phyloP scores from a whole-genome alignment of 2,329 filamentous ascomycete genomes.

The Cephalotrichum gorgonifer region DNA sequence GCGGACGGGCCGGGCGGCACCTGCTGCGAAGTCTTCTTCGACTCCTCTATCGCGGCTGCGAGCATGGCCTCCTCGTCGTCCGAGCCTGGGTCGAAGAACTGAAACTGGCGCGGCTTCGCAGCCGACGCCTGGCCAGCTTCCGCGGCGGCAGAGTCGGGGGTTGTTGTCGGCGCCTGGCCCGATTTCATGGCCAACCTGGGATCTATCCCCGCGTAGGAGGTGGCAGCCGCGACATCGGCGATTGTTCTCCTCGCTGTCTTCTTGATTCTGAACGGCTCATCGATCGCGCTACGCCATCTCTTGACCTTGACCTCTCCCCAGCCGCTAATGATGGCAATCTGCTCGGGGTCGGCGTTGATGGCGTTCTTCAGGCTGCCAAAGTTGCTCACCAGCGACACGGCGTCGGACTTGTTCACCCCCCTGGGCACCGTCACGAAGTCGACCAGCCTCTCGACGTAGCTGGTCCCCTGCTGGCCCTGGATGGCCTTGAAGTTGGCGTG shows the following conservation, averaged over 20 bases:
- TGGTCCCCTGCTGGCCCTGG: conserved; percentile 70
- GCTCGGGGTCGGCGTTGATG: conserved; percentile 78
- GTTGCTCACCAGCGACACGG: conserved; percentile 77
- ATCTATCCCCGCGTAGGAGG: not conserved
- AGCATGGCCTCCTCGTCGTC: conserved; percentile 39
- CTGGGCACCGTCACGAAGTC: conserved; percentile 89
- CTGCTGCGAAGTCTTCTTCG: conserved; percentile 25
- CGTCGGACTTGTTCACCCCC: conserved; percentile 90
- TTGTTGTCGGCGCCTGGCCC: not conserved
- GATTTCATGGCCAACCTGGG: not conserved
- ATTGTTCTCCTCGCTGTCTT: conserved; percentile 48
- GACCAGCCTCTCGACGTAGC: conserved; percentile 76
- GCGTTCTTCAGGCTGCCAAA: conserved; percentile 85
- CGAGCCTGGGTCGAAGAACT: conserved; percentile 27
- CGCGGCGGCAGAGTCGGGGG: not conserved
- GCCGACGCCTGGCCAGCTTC: not conserved
- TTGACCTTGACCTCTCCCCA: conserved; percentile 96
- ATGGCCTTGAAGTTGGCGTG: conserved; percentile 73
- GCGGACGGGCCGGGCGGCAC: conserved; percentile 6
- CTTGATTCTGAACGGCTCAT: conserved; percentile 73
- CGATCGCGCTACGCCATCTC: conserved; percentile 70
- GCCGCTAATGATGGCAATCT: conserved; percentile 73
- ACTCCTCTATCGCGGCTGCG: conserved; percentile 35
- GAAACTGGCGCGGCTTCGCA: not conserved
- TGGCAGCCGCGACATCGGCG: not conserved